Percentiles rank a stretch among this genome's conserved stretches.
These are phyloP conservation scores for Termitomyces sp. DNA, from an alignment of 768 basidiomycete species.

Conservation along the genomic window DNA sequence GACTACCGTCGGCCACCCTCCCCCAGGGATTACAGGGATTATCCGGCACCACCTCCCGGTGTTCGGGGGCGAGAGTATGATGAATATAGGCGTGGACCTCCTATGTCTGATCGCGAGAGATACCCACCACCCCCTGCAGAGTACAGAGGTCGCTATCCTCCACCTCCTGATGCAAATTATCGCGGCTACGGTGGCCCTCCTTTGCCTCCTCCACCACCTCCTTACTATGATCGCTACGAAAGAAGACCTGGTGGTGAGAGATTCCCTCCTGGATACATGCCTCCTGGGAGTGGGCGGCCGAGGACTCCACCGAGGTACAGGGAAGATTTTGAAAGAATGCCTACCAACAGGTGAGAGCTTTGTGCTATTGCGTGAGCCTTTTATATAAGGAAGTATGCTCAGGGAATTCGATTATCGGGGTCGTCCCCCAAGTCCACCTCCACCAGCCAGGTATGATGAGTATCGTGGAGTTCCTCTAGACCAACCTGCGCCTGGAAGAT, in stretches of 20 bases:
- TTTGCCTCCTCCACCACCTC: slow-evolving; percentile 44
- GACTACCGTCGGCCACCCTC: slow-evolving; percentile 65
- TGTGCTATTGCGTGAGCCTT: background rate
- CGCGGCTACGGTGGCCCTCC: slow-evolving; percentile 53
- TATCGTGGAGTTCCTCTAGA: slow-evolving; percentile 49
- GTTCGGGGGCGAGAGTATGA: slow-evolving; percentile 67
- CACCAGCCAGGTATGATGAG: slow-evolving; percentile 51
- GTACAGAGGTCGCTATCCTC: slow-evolving; percentile 57
- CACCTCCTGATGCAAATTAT: slow-evolving; percentile 51
- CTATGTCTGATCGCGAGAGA: slow-evolving; percentile 47
- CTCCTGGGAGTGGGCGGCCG: slow-evolving; percentile 53
- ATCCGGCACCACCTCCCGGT: slow-evolving; percentile 46
- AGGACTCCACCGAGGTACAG: slow-evolving; percentile 57
- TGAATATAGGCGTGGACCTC: slow-evolving; percentile 58
- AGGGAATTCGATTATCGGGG: slow-evolving; percentile 63
- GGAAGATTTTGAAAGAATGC: slow-evolving; percentile 63
- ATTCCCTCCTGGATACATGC: slow-evolving; percentile 41
- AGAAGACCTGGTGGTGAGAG: slow-evolving; percentile 55
- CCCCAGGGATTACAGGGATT: slow-evolving; percentile 68
- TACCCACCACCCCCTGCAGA: slow-evolving; percentile 52
- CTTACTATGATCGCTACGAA: slow-evolving; percentile 63
- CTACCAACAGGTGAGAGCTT: slow-evolving; percentile 49
- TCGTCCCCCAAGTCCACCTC: slow-evolving; percentile 52
- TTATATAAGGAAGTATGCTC: slow-evolving; percentile 1
- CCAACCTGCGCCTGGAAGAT: slow-evolving; percentile 44